phyloP scores from a whole-genome alignment of 495 filamentous ascomycete species.

The Xylaria grammica region DNA sequence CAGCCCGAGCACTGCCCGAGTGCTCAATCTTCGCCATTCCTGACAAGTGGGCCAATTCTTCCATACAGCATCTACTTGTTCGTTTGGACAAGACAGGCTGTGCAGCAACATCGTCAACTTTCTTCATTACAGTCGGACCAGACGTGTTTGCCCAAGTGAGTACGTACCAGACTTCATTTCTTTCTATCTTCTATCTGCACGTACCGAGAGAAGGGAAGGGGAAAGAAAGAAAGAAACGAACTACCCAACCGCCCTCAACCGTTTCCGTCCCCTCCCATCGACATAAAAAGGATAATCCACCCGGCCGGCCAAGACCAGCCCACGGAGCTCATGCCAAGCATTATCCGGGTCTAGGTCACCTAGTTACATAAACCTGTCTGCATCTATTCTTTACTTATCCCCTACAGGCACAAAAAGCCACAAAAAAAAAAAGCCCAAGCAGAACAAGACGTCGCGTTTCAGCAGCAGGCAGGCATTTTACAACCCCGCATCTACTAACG shows the following conservation, averaged over 20 bases:
- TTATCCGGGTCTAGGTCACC: slow-evolving; percentile 12
- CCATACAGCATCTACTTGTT: slow-evolving; percentile 15
- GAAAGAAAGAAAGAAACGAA: too few relatives aligned
- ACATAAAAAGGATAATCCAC: slow-evolving; percentile 11
- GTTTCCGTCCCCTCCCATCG: slow-evolving; percentile 11
- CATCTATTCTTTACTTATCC: slow-evolving; percentile 4
- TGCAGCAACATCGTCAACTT: slow-evolving; percentile 9
- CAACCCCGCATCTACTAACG: slow-evolving; percentile 23
- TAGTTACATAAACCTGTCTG: slow-evolving; percentile 13
- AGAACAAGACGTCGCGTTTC: slow-evolving; percentile 2
- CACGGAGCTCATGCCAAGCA: slow-evolving; percentile 21
- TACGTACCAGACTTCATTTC: neutral
- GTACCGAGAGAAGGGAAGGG: too few relatives aligned
- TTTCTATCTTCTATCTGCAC: neutral
- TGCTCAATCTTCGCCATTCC: slow-evolving; percentile 11
- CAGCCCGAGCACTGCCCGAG: slow-evolving; percentile 7
- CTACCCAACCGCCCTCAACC: neutral
- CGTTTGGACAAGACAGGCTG: slow-evolving; percentile 12
- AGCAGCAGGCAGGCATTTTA: neutral
- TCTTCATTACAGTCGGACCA: slow-evolving; percentile 10
- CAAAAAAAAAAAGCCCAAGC: neutral
- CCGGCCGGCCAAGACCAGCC: slow-evolving; percentile 20
- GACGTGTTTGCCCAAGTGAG: slow-evolving; percentile 10
- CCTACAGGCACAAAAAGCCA: neutral
- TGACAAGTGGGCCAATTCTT: slow-evolving; percentile 18